Conservation (phyloP, 1,284 basidiomycete species). For the Cutaneotrichosporon sp. region DNA sequence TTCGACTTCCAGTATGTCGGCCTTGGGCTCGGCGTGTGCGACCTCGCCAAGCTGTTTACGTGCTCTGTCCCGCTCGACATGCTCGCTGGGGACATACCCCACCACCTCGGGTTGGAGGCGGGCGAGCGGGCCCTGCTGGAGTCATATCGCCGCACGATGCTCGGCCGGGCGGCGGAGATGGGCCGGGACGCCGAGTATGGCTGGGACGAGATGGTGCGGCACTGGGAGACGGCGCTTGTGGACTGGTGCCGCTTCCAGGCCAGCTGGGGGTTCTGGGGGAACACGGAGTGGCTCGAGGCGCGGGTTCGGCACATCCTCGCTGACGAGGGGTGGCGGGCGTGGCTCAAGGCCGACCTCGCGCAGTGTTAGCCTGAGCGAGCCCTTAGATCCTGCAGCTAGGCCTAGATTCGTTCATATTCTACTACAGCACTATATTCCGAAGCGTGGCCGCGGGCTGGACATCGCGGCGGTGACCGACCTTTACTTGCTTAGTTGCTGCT, state of each 20-base stretch:
- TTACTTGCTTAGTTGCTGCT: too few relatives aligned
- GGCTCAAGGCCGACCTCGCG: constrained; percentile 6
- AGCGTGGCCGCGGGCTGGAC: too few relatives aligned
- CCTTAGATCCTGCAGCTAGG: too few relatives aligned
- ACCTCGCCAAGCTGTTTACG: constrained; percentile 22
- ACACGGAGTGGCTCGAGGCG: constrained; percentile 16
- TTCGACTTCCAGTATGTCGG: constrained; percentile 23
- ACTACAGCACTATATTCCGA: too few relatives aligned
- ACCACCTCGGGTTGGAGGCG: constrained; percentile 3
- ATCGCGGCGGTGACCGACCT: not conserved
- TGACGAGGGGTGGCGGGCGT: constrained; percentile 11
- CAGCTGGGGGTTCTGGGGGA: constrained; percentile 20
- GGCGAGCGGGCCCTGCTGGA: constrained; percentile 10
- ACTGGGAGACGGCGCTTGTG: constrained; percentile 22
- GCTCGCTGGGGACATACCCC: not conserved
- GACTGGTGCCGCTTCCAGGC: constrained; percentile 24
- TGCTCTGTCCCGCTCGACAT: constrained; percentile 11
- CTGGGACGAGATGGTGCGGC: constrained; percentile 12
- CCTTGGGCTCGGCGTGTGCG: constrained; percentile 17
- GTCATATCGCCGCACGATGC: constrained; percentile 5
- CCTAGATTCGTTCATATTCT: too few relatives aligned
- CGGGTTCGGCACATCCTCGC: constrained; percentile 12
- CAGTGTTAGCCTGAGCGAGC: too few relatives aligned
- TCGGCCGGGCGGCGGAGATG: not conserved
- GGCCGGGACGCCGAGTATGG: constrained; percentile 2